A percentile compares a stretch with the other conserved stretches of the same genome.
Evolutionary conservation across 805 yeast species (phyloP).

Genomic region (Kodamaea sagamina): DNA sequence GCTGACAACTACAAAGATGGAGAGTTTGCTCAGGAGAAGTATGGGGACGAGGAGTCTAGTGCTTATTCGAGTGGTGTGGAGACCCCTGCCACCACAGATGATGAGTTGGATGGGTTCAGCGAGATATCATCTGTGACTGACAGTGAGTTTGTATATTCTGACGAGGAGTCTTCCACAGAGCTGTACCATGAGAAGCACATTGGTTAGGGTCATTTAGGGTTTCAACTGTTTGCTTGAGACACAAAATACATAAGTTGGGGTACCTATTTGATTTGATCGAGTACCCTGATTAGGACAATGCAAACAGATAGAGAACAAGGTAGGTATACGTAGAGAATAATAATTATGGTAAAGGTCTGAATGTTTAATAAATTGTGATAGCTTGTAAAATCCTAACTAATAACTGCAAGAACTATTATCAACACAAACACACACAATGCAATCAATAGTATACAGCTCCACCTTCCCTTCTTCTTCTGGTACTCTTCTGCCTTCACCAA

Average conservation of each 20-base stretch:
- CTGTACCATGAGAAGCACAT: constrained; percentile 1
- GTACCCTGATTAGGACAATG: too few species aligned
- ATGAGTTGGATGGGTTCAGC: constrained; percentile 6
- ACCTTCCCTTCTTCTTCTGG: constrained; percentile 67
- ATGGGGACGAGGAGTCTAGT: constrained; percentile 10
- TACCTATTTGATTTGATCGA: too few species aligned
- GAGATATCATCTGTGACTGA: constrained; percentile 6
- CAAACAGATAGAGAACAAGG: constrained; percentile 3
- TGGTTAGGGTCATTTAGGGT: constrained; percentile 3
- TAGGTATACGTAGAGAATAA: neutral
- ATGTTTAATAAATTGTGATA: too few species aligned
- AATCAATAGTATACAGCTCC: constrained; percentile 68
- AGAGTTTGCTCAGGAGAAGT: constrained; percentile 9
- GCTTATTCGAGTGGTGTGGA: constrained; percentile 7
- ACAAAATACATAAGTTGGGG: too few species aligned
- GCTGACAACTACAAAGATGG: constrained; percentile 21
- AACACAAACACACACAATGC: constrained; percentile 60
- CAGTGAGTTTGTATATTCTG: constrained; percentile 4
- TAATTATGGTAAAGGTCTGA: too few species aligned
- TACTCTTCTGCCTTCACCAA: constrained; percentile 72
- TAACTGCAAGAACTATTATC: constrained; percentile 56
- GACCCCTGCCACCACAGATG: constrained; percentile 14
- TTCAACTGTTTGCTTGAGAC: too few species aligned
- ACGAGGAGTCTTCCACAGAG: neutral
- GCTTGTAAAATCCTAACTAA: too few species aligned